These are phyloP conservation scores for Pseudocercospora eumusae DNA, from an alignment of 2,329 filamentous ascomycete genomes.

Conservation along the genomic window DNA sequence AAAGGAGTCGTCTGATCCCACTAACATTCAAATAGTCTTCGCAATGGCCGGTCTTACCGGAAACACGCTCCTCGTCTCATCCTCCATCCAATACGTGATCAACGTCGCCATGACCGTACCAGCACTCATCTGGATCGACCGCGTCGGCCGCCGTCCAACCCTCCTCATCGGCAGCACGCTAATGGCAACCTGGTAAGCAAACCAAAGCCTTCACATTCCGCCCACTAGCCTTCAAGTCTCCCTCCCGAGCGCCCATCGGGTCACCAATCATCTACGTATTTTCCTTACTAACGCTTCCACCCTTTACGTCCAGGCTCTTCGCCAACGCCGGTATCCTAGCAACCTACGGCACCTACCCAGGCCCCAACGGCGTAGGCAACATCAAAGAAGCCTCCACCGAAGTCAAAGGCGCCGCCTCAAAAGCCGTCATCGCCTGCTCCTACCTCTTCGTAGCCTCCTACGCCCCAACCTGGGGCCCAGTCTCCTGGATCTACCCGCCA, in stretches of 20 bases:
- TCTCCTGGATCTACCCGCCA: conserved; percentile 66
- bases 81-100: conserved; percentile 73
- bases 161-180: conserved; percentile 66
- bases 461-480: conserved; percentile 56
- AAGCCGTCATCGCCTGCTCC: conserved; percentile 61
- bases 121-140: conserved; percentile 64
- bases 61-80: conserved; percentile 63
- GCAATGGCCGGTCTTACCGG: conserved; percentile 64
- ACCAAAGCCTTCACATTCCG: no score
- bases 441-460: conserved; percentile 72
- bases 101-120: conserved; percentile 76
- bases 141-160: conserved; percentile 70
- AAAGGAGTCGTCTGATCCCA: no score
- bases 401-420: conserved; percentile 42
- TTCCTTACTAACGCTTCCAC: no score
- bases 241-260: no score
- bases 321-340: conserved; percentile 64
- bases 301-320: no score
- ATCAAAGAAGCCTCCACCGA: conserved; percentile 45
- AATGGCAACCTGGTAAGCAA: conserved; percentile 65
- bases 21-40: conserved; percentile 52
- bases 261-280: no score
- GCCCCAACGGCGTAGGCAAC: conserved; percentile 40
- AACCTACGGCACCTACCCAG: conserved; percentile 54
- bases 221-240: no score